Conservation (phyloP, 106 monocot genomes). For the Platanthera guangdongensis region DNA sequence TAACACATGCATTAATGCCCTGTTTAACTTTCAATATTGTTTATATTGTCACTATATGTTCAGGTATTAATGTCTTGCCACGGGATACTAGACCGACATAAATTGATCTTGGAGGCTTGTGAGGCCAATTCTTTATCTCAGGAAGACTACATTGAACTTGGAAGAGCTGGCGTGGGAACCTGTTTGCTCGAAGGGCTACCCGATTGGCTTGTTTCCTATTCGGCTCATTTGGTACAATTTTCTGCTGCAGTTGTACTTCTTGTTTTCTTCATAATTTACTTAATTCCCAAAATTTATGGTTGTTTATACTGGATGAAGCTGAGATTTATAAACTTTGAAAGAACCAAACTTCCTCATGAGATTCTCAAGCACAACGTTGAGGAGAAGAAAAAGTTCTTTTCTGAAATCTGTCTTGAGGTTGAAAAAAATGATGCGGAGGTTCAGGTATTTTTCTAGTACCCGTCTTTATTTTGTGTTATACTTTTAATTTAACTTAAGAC, state of each 20-base stretch:
- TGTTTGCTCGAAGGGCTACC: slow-evolving; percentile 87
- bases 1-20: too few species aligned
- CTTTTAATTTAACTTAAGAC: not conserved
- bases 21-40: too few species aligned
- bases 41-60: slow-evolving; percentile 7
- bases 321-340: slow-evolving; percentile 91
- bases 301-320: slow-evolving; percentile 41
- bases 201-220: slow-evolving; percentile 93
- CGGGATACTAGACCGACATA: slow-evolving; percentile 89
- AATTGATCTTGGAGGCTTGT: slow-evolving; percentile 85
- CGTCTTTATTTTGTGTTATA: not conserved
- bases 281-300: not conserved
- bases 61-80: slow-evolving; percentile 85
- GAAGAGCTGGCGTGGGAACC: slow-evolving; percentile 73
- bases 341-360: slow-evolving; percentile 79
- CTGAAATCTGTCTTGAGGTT: slow-evolving; percentile 64
- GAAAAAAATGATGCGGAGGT: slow-evolving; percentile 85
- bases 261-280: not conserved
- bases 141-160: slow-evolving; percentile 79
- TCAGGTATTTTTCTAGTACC: slow-evolving; percentile 39
- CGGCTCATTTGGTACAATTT: slow-evolving; percentile 71
- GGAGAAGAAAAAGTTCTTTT: slow-evolving; percentile 86
- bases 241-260: slow-evolving; percentile 2
- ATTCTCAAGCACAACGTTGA: slow-evolving; percentile 87
- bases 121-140: slow-evolving; percentile 74